phyloP scores from a whole-genome alignment of 2,329 filamentous ascomycete species.

The Tolypocladium nubicola region DNA sequence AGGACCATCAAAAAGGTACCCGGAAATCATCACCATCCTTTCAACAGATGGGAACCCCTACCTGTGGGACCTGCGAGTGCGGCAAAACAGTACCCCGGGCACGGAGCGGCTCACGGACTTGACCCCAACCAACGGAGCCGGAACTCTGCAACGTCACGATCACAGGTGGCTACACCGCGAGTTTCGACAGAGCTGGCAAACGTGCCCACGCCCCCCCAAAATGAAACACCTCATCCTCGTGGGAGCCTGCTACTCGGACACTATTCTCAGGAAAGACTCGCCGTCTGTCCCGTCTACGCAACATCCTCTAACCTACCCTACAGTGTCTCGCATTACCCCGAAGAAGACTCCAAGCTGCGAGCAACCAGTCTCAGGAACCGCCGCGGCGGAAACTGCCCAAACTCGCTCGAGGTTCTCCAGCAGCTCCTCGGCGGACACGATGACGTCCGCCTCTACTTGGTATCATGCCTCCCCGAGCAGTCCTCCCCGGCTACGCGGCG shows the following conservation, averaged over 20 bases:
- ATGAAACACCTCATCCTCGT: constrained; percentile 52
- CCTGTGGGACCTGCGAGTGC: neutral
- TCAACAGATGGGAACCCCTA: no score
- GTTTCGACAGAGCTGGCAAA: neutral
- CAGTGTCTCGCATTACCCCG: constrained; percentile 56
- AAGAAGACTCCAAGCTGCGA: constrained; percentile 63
- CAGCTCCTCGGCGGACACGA: constrained; percentile 38
- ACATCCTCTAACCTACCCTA: neutral
- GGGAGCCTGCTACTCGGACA: constrained; percentile 62
- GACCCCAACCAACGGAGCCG: neutral
- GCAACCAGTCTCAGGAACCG: constrained; percentile 48
- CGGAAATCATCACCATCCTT: no score
- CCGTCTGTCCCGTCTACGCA: constrained; percentile 1
- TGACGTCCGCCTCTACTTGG: constrained; percentile 27
- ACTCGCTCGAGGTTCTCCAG: constrained; percentile 59
- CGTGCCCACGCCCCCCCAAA: neutral
- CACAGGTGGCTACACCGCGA: neutral
- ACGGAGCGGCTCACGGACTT: neutral
- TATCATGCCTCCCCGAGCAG: constrained; percentile 43
- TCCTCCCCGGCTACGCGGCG: constrained; percentile 38
- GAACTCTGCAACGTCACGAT: neutral
- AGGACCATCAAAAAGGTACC: no score
- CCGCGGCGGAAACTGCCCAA: constrained; percentile 64
- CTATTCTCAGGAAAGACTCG: constrained; percentile 48
- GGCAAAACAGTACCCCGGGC: neutral